Evolutionary conservation across 2,329 filamentous ascomycete genomes (phyloP).

Genomic region (Botrytis porri): DNA sequence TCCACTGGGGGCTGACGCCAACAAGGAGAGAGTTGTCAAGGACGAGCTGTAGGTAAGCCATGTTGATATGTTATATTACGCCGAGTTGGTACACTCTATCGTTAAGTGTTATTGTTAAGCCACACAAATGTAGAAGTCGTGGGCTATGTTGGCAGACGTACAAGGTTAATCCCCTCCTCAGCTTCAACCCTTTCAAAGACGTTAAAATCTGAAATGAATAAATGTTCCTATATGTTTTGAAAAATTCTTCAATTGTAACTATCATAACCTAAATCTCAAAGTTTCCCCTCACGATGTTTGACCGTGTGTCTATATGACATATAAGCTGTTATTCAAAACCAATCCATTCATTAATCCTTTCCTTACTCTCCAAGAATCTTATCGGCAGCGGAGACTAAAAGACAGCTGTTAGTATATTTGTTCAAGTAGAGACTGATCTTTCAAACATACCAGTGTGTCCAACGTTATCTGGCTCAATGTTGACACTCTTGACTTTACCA

Average conservation of each 20-base stretch:
- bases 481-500: slow-evolving; percentile 78
- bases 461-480: slow-evolving; percentile 86
- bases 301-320: neutral
- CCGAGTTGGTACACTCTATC: neutral
- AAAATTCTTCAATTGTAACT: slow-evolving; percentile 8
- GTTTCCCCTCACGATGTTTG: slow-evolving; percentile 3
- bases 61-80: neutral
- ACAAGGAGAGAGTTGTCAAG: neutral
- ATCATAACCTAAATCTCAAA: neutral
- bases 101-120: neutral
- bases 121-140: neutral
- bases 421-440: neutral
- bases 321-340: slow-evolving; percentile 10
- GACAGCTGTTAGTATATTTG: neutral
- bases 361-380: slow-evolving; percentile 31
- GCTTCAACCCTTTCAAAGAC: neutral
- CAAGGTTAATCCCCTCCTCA: no score
- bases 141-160: neutral
- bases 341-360: neutral
- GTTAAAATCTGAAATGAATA: neutral
- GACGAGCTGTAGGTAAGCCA: neutral
- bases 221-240: neutral
- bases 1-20: neutral
- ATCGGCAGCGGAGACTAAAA: slow-evolving; percentile 38
- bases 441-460: slow-evolving; percentile 52